phyloP scores from a whole-genome alignment of 164 flowering plant genomes.

The Nymphaea thermarum region DNA sequence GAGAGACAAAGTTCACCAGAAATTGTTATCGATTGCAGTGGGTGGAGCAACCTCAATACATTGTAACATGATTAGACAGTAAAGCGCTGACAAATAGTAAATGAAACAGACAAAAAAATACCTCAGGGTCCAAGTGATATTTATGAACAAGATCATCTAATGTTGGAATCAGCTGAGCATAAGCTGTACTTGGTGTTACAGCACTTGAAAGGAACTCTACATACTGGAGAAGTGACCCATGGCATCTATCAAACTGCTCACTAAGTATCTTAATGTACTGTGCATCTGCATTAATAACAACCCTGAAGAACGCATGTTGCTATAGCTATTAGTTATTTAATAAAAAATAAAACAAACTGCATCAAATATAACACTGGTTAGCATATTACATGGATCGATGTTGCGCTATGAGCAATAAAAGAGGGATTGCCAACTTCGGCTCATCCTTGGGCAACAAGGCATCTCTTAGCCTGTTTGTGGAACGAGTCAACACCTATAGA shows the following conservation, averaged over 20 bases:
- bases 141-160: slow-evolving; percentile 74
- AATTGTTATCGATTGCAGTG: too few relatives aligned
- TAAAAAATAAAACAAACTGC: background rate
- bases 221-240: slow-evolving; percentile 93
- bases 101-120: slow-evolving; percentile 3
- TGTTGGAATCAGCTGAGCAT: slow-evolving; percentile 78
- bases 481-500: slow-evolving; percentile 76
- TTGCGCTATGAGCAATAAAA: slow-evolving; percentile 84
- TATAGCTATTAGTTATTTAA: background rate
- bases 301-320: slow-evolving; percentile 32
- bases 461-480: slow-evolving; percentile 83
- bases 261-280: slow-evolving; percentile 95
- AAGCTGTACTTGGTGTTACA: slow-evolving; percentile 50
- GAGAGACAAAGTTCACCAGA: too few relatives aligned
- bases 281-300: slow-evolving; percentile 78
- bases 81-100: too few relatives aligned
- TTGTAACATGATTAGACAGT: too few relatives aligned
- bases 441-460: slow-evolving; percentile 90
- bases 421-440: slow-evolving; percentile 88
- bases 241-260: slow-evolving; percentile 98
- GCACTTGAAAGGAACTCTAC: slow-evolving; percentile 91
- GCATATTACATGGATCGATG: slow-evolving; percentile 86
- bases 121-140: slow-evolving; percentile 98
- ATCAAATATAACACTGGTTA: background rate
- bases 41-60: too few relatives aligned